These are phyloP conservation scores for Cryptococcus depauperatus DNA, from an alignment of 1,284 basidiomycete species.

Conservation along the genomic window DNA sequence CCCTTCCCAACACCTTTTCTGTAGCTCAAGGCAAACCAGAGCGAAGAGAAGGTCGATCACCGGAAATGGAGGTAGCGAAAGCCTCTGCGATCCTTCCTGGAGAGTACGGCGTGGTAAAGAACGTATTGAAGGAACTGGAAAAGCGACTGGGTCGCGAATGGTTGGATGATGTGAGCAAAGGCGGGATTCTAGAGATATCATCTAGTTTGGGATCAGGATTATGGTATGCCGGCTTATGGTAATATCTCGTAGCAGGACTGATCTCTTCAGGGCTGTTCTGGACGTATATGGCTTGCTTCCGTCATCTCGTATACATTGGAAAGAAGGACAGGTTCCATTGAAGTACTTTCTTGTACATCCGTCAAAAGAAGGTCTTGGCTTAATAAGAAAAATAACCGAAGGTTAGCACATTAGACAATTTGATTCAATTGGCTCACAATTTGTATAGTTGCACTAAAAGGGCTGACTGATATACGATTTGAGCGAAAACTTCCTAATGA, in stretches of 20 bases:
- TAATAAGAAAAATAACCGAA: constrained; percentile 20
- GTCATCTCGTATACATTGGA: constrained; percentile 1
- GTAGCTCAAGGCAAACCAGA: constrained; percentile 5
- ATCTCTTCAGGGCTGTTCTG: constrained; percentile 14
- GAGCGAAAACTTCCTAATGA: constrained; percentile 15
- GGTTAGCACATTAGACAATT: neutral
- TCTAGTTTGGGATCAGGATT: constrained; percentile 45
- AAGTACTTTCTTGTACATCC: constrained; percentile 26
- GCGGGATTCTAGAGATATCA: constrained; percentile 42
- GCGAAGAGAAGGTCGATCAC: constrained; percentile 18
- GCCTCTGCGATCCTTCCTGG: constrained; percentile 46
- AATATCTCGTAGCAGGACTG: constrained; percentile 1
- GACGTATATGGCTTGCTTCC: constrained; percentile 29
- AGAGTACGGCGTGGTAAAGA: constrained; percentile 45
- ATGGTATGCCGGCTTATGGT: constrained; percentile 37
- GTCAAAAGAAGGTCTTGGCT: constrained; percentile 34
- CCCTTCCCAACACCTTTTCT: constrained; percentile 6
- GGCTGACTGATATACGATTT: constrained; percentile 10
- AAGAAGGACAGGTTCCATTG: constrained; percentile 13
- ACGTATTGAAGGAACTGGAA: constrained; percentile 43
- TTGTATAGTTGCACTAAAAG: constrained; percentile 7
- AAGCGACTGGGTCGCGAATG: constrained; percentile 35
- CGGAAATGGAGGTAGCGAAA: constrained; percentile 37
- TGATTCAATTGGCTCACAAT: too few relatives aligned
- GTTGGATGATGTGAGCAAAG: constrained; percentile 12